Evolutionary conservation across 2,329 filamentous ascomycete species (phyloP), one percentile per base, ranked within the genome.

Genomic region (Rasamsonia emersonii): DNA sequence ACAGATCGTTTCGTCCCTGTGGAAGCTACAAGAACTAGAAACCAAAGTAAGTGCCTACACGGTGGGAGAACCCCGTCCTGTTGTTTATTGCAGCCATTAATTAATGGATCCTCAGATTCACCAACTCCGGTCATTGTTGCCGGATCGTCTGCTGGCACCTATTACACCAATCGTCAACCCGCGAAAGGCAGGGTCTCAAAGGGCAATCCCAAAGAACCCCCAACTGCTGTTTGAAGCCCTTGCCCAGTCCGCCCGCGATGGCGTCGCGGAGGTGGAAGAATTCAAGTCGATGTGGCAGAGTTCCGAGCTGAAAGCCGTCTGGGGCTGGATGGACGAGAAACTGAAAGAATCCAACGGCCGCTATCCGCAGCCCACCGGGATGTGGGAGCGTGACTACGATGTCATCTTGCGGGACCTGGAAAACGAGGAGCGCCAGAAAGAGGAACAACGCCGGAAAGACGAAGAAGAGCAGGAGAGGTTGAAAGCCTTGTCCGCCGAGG

Each of bases 351-450:
- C 53, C 3, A 50, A 49, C 11, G 62, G 62, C 4, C 49, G 49
- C 4, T 43, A 57, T 24, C 40, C 60, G 18, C 58, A 59, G 38
- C 49, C 55, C 4, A 53, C 44, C 0, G 54, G 56, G 5, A 47
- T 57, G 21, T 66, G 63, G 62, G 52, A 58, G 19, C 41, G 47
- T 11, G 59, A 66, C 37, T 67, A 67, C 25, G 51, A 47, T 19
- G 39, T 39, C 3, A 39, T 64, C 9, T 40, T 59, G 3, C 46
- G 50, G 29, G 45, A 53, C 7, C 39, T 62, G 16, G 39, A 46
- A 16, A 41, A 47, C 16, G 44, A 51, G 11, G 52, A 62, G 24
- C 37, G 44, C 14, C 30, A 15, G 3, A 45, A 48, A 37, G 42
- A 47, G 28, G 48, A 54, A n/a, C 41, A 47, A 17, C 37, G 39